Evolutionary conservation across 1,284 basidiomycete genomes (phyloP).

Genomic region (Mycena sp.): DNA sequence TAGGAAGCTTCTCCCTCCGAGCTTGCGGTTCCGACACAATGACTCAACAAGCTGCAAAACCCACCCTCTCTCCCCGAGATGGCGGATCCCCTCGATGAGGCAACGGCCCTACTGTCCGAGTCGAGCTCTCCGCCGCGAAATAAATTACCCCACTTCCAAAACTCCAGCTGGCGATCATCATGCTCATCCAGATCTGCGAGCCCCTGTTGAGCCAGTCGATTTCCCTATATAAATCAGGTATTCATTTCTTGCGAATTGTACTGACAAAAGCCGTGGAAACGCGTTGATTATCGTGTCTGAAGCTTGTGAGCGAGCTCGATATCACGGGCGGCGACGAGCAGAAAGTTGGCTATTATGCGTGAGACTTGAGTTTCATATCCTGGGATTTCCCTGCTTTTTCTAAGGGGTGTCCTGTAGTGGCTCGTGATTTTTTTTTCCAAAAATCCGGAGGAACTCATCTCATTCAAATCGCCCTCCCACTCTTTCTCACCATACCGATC

Average conservation of each 20-base stretch:
- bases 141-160: slow-evolving; percentile 50
- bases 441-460: no score
- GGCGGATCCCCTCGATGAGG: slow-evolving; percentile 1
- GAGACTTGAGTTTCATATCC: neutral
- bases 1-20: no score
- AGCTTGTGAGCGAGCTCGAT: slow-evolving; percentile 65
- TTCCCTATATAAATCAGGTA: slow-evolving; percentile 69
- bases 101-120: slow-evolving; percentile 41
- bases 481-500: slow-evolving; percentile 56
- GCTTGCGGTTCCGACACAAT: no score
- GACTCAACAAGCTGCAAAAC: no score
- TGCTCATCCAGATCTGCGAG: slow-evolving; percentile 60
- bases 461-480: no score
- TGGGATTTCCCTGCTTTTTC: neutral
- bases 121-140: slow-evolving; percentile 1
- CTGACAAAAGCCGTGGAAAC: neutral
- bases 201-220: slow-evolving; percentile 67
- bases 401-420: neutral
- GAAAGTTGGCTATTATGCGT: slow-evolving; percentile 71
- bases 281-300: neutral
- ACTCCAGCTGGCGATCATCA: slow-evolving; percentile 49
- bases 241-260: slow-evolving; percentile 4
- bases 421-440: neutral
- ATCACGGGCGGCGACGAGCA: slow-evolving; percentile 65
- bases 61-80: no score